A percentile compares a stretch with the other conserved stretches of the same genome.
Evolutionary conservation across 1,284 basidiomycete genomes (phyloP).

Genomic region (Thecaphora frezii): DNA sequence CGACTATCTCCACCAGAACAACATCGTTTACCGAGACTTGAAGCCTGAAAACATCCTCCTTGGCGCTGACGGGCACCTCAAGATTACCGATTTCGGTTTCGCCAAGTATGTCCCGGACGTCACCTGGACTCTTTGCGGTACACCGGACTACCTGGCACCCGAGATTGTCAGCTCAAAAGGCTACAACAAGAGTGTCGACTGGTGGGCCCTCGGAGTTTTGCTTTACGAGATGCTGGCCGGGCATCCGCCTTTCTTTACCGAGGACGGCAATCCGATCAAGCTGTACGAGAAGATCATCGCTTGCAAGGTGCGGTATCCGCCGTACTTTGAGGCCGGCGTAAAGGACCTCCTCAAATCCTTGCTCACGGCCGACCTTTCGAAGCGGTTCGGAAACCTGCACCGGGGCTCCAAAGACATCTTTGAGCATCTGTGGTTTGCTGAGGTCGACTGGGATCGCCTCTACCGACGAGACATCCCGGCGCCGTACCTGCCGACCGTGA

Average conservation of each 20-base stretch:
- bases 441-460: slow-evolving; percentile 91
- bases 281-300: slow-evolving; percentile 92
- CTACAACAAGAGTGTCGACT: slow-evolving; percentile 97
- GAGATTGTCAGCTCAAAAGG: slow-evolving; percentile 75
- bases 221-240: slow-evolving; percentile 65
- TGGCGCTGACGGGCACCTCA: slow-evolving; percentile 91
- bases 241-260: slow-evolving; percentile 58
- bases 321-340: slow-evolving; percentile 77
- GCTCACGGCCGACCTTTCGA: slow-evolving; percentile 84
- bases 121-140: slow-evolving; percentile 91
- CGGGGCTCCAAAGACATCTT: slow-evolving; percentile 94
- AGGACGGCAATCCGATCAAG: slow-evolving; percentile 69
- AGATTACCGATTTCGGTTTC: slow-evolving; percentile 97
- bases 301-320: slow-evolving; percentile 86
- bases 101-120: slow-evolving; percentile 86
- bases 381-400: slow-evolving; percentile 87
- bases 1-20: slow-evolving; percentile 83
- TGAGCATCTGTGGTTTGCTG: slow-evolving; percentile 91
- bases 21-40: slow-evolving; percentile 95
- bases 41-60: slow-evolving; percentile 97
- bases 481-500: slow-evolving; percentile 78
- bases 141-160: slow-evolving; percentile 75
- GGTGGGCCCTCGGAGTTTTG: slow-evolving; percentile 95
- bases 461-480: slow-evolving; percentile 85
- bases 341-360: slow-evolving; percentile 85